Base-by-base conservation (phyloP, 1,284 basidiomycete genomes). In the Pseudozyma hubeiensis region DNA sequence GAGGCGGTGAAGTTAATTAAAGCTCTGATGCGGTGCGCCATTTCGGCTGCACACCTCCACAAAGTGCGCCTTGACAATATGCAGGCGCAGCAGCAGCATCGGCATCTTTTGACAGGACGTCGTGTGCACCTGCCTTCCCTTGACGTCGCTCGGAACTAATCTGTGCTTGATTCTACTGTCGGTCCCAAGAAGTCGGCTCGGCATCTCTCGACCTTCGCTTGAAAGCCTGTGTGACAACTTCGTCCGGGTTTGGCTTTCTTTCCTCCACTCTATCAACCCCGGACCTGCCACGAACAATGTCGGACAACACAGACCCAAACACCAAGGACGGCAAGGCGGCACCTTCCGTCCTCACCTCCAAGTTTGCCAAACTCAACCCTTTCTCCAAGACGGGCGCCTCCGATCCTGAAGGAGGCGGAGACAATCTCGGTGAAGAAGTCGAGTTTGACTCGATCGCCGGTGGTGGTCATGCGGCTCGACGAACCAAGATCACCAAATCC, bases 341-440 rank as follows among this genome's bases (percentile, higher is more conserved):
- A 0, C 66, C 72, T 16, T 66, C 72, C 13, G 41, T 75, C 49
- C 63, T 75, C 49, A 75, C 72, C 30, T 75, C 72, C 13, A 69
- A 69, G 39, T 76, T 79, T 43, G 72, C 77, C 53, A 70, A 64
- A 43, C 64, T 79, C 61, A 79, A 79, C 40, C 77, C 77, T 5
- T 79, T 79, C 58, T 62, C 61, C 53, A 65, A 59, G 11, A 75
- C 77, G 24, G 57, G 37, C 10, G 35, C 34, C 19, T 24, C 55
- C 6, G 78, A 80, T 35, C 75, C 70, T 7, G 78, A 79, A 43
- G 70, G 70, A 6, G 70, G 70, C 13, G 70, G 70, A 14, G 70
- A 73, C 57, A 77, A 81, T 16, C 64, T 74, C n/a, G 80, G 80
- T 57, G 66, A 80, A 53, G 68, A 77, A 24, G 61, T 78, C 44